These are phyloP conservation scores for Dissophora ornata DNA, from an alignment of 192 early-diverging fungal species.

Conservation along the genomic window DNA sequence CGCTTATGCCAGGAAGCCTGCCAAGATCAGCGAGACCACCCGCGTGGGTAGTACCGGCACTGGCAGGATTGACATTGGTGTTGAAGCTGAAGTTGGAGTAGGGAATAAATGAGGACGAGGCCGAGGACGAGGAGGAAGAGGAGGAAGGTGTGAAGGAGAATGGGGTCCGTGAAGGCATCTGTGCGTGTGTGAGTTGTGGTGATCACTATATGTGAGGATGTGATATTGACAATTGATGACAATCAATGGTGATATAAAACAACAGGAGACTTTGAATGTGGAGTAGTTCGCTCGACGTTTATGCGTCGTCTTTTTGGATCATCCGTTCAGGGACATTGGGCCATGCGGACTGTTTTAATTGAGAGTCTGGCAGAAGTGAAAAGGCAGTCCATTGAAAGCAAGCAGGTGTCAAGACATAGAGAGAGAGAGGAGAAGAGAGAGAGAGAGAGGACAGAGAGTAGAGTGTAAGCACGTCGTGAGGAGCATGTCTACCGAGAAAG, in stretches of 20 bases:
- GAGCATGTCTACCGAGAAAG: no score
- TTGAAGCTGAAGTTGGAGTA: conserved; percentile 16
- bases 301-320: not conserved
- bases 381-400: no score
- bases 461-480: not conserved
- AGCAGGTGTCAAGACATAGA: not conserved
- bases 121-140: conserved; percentile 26
- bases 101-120: conserved; percentile 25
- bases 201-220: no score
- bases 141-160: conserved; percentile 28
- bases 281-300: no score
- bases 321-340: conserved; percentile 4
- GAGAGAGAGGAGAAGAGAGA: not conserved
- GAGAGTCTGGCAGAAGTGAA: not conserved
- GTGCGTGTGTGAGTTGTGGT: no score
- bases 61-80: not conserved
- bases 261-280: no score
- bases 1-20: not conserved
- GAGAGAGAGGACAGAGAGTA: not conserved
- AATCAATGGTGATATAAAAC: no score
- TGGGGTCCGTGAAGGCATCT: conserved; percentile 28
- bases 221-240: no score
- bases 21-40: not conserved
- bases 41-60: not conserved
- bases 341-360: not conserved